Evolutionary conservation across 2,329 filamentous ascomycete species (phyloP), one percentile per base, ranked within the genome.

Genomic region (Talaromyces sp.): DNA sequence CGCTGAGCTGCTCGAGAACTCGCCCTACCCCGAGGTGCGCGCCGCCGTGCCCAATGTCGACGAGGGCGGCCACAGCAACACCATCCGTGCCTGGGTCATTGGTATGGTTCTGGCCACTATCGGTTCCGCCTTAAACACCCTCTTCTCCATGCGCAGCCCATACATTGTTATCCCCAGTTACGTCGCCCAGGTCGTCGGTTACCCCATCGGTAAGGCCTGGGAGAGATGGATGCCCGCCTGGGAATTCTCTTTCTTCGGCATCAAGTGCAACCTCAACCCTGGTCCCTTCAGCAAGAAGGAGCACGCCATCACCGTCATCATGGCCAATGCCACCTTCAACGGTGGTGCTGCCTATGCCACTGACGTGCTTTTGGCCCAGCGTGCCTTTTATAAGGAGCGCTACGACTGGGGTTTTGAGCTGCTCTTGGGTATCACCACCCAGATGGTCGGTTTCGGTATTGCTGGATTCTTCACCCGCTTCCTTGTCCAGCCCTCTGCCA

Each of bases 301-400:
- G 56, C 78, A 80, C 64, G 67, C 75, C 0, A 64, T 80, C 8
- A 73, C 77, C 8, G 75, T 77, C 17, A 72, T 80, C 57, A 81
- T 80, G 80, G 87, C 89, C 17, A 85, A 88, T 68, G 86, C 89
- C 6, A 86, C 87, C 5, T 89, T 86, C 77, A 55, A 85, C 82
- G 72, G 74, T 62, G 77, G 78, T 57, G 74, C 72, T 6, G 86
- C 88, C 3, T 91, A 91, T 66, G 87, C 88, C 0, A 91, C 88
- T 0, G 88, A 91, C 65, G 87, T 90, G 31, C 83, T 92, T 51
- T 78, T 90, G 2, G 88, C 88, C 0, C 88, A 90, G 73, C 75
- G 85, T 19, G 81, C 87, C 17, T 91, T 90, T 66, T 91, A 91
- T 70, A 85, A 87, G 69, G 83, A 89, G 66, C 77, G 86, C 61